Conservation (phyloP, 768 basidiomycete genomes). For the Calocybe indica region DNA sequence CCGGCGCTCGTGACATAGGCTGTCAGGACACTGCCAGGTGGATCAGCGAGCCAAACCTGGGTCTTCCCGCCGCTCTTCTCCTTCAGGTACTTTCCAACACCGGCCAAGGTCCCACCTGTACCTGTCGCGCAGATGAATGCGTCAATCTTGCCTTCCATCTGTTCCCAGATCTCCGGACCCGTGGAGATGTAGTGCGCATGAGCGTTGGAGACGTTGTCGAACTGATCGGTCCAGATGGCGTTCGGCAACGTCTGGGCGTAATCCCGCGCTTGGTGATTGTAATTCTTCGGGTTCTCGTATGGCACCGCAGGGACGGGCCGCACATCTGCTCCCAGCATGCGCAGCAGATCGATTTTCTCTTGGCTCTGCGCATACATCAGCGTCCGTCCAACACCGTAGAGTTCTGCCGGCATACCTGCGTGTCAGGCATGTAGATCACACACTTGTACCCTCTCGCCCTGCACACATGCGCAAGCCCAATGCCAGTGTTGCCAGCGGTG, state of each 20-base stretch:
- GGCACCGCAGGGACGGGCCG: constrained; percentile 95
- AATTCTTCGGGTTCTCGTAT: constrained; percentile 92
- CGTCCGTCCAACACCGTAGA: neutral
- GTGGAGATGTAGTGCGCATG: constrained; percentile 83
- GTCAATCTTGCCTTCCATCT: constrained; percentile 72
- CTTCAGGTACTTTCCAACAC: constrained; percentile 76
- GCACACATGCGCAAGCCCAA: constrained; percentile 93
- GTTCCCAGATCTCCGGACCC: constrained; percentile 96
- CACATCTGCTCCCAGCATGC: constrained; percentile 97
- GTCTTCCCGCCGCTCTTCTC: constrained; percentile 74
- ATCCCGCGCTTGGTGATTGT: constrained; percentile 96
- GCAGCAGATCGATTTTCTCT: constrained; percentile 96
- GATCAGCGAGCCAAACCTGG: constrained; percentile 94
- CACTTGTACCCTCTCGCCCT: constrained; percentile 91
- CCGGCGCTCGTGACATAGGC: constrained; percentile 79
- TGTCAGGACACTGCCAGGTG: constrained; percentile 90
- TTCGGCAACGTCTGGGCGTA: constrained; percentile 71
- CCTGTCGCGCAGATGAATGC: constrained; percentile 95
- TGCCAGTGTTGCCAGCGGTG: constrained; percentile 97
- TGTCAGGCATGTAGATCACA: constrained; percentile 99
- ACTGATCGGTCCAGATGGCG: constrained; percentile 96
- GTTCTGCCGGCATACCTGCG: constrained; percentile 47
- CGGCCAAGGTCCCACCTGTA: constrained; percentile 94
- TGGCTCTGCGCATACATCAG: constrained; percentile 57
- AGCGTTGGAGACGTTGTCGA: constrained; percentile 94